Base-by-base conservation (phyloP, 2,329 filamentous ascomycete species). In the Monilinia fructigena region DNA sequence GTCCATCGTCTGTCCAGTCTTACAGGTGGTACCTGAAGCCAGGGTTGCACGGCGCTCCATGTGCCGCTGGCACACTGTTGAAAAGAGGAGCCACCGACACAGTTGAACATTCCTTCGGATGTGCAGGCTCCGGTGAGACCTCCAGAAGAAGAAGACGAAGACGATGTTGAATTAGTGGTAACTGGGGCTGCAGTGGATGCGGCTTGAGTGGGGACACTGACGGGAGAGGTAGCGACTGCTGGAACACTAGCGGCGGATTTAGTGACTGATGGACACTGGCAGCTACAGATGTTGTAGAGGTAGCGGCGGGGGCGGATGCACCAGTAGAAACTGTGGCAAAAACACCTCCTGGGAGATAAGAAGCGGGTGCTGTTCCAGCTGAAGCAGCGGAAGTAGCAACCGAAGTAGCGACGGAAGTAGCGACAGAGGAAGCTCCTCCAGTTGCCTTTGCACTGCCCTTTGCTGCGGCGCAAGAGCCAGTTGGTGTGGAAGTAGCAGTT, bases 81-180 rank as follows among this genome's bases (percentile, higher is more conserved):
- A 80, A 80, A 86, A 0, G 79, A 79, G 1, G 73, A 77, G 18
- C 83, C 82, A 0, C 74, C 77, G 8, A 85, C 76, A 69, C 84
- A 86, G 78, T 85, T 85, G 81, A 81, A 86, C 14, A 75, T 73
- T 1, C 84, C 84, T 55, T 85, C 82, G 10, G 78, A 72, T 70
- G 78, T 71, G 75, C 84, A 86, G 0, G 80, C 76, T 1, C 81
- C 71, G 31, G 79, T 56, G 23, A 72, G 66, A 4, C 68, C 70
- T 38, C 67, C 62, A 14, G 69, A 67, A 28, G 70, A 65, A 26
- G 53, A 58, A 10, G 54, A 28, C 14, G 56, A 16, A 3, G 56
- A 23, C 3, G 31, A 14, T 8, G 53, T 14, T 8, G 53, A 38
- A 8, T 69, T 71, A 0, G 74, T 73, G 52, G 70, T 67, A 18